phyloP scores from a whole-genome alignment of 1,139 yeast species.

The Hansenula lynferdii region DNA sequence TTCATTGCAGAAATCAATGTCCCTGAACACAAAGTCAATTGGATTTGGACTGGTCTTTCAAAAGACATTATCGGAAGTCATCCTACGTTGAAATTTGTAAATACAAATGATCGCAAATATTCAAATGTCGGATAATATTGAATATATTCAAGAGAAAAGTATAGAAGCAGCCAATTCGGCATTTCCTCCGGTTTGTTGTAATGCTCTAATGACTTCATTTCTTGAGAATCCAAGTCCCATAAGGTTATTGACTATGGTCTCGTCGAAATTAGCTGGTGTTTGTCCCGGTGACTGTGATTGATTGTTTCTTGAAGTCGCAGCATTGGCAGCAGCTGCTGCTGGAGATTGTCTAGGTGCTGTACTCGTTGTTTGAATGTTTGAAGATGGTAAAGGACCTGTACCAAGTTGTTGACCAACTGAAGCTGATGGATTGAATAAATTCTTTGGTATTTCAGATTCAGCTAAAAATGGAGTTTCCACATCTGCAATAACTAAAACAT shows the following conservation, averaged over 20 bases:
- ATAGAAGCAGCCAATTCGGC: slow-evolving; percentile 83
- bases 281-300: slow-evolving; percentile 9
- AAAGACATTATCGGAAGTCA: slow-evolving; percentile 38
- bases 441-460: slow-evolving; percentile 71
- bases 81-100: slow-evolving; percentile 25
- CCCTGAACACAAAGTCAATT: slow-evolving; percentile 48
- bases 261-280: slow-evolving; percentile 22
- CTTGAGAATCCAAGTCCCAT: slow-evolving; percentile 68
- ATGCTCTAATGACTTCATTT: slow-evolving; percentile 59
- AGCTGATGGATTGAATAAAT: slow-evolving; percentile 17
- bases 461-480: slow-evolving; percentile 67
- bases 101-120: slow-evolving; percentile 11
- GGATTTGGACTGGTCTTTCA: slow-evolving; percentile 76
- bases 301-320: slow-evolving; percentile 1
- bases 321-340: slow-evolving; percentile 7
- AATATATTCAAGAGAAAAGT: slow-evolving; percentile 39
- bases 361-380: not conserved
- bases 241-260: slow-evolving; percentile 47
- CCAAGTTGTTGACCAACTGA: slow-evolving; percentile 8
- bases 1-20: slow-evolving; percentile 63
- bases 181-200: slow-evolving; percentile 66
- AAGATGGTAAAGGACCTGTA: slow-evolving; percentile 4
- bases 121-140: slow-evolving; percentile 1
- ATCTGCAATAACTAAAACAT: slow-evolving; percentile 67
- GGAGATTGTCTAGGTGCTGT: slow-evolving; percentile 2